phyloP scores from a whole-genome alignment of 257 asterid genomes.

The Craterostigma plantagineum region DNA sequence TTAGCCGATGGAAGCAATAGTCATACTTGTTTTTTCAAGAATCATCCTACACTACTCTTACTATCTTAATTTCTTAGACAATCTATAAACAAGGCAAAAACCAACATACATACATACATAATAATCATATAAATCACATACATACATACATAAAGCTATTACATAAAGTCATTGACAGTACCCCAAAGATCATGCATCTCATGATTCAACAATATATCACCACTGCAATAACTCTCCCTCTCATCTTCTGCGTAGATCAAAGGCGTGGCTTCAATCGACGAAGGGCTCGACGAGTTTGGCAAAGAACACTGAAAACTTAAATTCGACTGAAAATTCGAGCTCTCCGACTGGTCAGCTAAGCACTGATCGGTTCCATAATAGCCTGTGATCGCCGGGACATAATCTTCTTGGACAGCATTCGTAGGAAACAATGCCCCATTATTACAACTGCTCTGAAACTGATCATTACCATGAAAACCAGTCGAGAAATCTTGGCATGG shows the following conservation, averaged over 20 bases:
- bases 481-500: background rate
- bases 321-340: background rate
- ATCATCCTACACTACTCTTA: no score
- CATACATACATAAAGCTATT: no score
- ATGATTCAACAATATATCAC: background rate
- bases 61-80: no score
- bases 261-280: background rate
- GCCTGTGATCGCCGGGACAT: background rate
- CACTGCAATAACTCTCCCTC: conserved; percentile 1
- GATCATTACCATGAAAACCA: background rate
- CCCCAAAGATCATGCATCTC: background rate
- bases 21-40: no score
- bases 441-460: background rate
- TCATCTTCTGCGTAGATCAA: background rate
- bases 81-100: no score
- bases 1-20: no score
- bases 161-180: no score
- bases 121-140: no score
- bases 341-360: background rate
- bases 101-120: no score
- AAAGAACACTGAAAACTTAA: background rate
- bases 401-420: background rate
- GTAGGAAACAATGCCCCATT: background rate
- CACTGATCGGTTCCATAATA: background rate
- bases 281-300: background rate